Conservation (phyloP, 805 yeast genomes). For the Candida odintsovae region DNA sequence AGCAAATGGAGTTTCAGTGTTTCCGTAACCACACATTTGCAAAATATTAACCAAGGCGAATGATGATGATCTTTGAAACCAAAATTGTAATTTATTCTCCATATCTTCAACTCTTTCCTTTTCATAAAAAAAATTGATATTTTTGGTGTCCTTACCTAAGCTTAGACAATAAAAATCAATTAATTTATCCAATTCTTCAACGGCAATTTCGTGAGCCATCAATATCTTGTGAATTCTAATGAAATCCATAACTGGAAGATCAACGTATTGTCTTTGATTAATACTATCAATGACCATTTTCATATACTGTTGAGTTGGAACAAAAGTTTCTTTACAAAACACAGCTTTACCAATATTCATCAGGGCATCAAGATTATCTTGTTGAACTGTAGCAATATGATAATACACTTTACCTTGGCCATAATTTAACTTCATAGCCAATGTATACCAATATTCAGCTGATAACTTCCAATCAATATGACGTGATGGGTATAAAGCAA, state of each 20-base stretch:
- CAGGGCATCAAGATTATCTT: constrained; percentile 61
- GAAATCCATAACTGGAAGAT: constrained; percentile 26
- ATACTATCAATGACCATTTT: constrained; percentile 75
- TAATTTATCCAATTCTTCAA: constrained; percentile 28
- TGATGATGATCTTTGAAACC: constrained; percentile 71
- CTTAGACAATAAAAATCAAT: constrained; percentile 6
- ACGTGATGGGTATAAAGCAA: constrained; percentile 73
- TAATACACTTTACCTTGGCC: constrained; percentile 85
- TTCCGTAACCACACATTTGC: constrained; percentile 75
- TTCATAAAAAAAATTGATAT: constrained; percentile 53
- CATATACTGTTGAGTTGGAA: constrained; percentile 75
- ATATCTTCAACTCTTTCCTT: constrained; percentile 25
- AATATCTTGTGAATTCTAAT: constrained; percentile 23
- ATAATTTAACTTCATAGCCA: constrained; percentile 65
- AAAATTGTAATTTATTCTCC: constrained; percentile 44
- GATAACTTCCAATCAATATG: constrained; percentile 82
- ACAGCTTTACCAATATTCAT: constrained; percentile 77
- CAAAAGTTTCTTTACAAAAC: constrained; percentile 76
- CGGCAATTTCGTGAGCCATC: constrained; percentile 35
- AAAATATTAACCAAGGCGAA: constrained; percentile 73
- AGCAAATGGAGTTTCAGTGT: constrained; percentile 70
- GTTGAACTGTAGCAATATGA: constrained; percentile 84
- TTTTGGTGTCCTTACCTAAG: constrained; percentile 42
- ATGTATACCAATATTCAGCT: constrained; percentile 78
- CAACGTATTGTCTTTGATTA: constrained; percentile 45